Evolutionary conservation across 1,139 yeast genomes (phyloP).

Genomic region (Candida sp.): DNA sequence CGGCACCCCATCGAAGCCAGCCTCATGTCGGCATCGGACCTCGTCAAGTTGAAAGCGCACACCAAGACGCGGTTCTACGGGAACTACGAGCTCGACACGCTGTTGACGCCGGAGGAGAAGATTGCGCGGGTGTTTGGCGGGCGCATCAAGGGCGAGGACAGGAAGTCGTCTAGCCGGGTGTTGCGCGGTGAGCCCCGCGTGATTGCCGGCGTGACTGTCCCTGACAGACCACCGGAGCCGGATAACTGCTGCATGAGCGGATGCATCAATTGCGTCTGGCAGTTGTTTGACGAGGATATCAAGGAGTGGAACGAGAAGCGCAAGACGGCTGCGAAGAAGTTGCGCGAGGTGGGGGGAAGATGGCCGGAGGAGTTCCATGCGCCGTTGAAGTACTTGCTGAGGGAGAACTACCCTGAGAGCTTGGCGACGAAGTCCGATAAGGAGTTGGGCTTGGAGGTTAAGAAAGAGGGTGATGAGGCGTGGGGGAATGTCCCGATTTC

Average conservation of each 20-base stretch:
- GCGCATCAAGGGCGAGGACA: conserved; percentile 57
- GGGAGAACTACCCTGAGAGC: conserved; percentile 38
- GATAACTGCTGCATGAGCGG: conserved; percentile 99
- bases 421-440: conserved; percentile 29
- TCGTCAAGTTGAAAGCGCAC: conserved; percentile 21
- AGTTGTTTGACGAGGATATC: conserved; percentile 83
- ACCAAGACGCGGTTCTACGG: conserved; percentile 48
- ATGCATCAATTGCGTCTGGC: conserved; percentile 98
- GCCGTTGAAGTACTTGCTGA: conserved; percentile 46
- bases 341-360: conserved; percentile 52
- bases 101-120: conserved; percentile 49
- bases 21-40: conserved; percentile 26
- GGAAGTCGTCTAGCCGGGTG: conserved; percentile 54
- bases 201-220: conserved; percentile 80
- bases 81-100: conserved; percentile 35
- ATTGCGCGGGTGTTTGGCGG: conserved; percentile 62
- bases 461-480: conserved; percentile 27
- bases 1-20: conserved; percentile 35
- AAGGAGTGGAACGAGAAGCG: conserved; percentile 77
- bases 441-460: conserved; percentile 12
- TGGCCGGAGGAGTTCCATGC: conserved; percentile 90
- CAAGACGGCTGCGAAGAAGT: conserved; percentile 59
- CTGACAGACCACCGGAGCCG: conserved; percentile 84
- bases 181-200: conserved; percentile 41
- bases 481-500: conserved; percentile 80